These are phyloP conservation scores for Hemileccinum impolitum DNA, from an alignment of 768 basidiomycete genomes.

Conservation along the genomic window DNA sequence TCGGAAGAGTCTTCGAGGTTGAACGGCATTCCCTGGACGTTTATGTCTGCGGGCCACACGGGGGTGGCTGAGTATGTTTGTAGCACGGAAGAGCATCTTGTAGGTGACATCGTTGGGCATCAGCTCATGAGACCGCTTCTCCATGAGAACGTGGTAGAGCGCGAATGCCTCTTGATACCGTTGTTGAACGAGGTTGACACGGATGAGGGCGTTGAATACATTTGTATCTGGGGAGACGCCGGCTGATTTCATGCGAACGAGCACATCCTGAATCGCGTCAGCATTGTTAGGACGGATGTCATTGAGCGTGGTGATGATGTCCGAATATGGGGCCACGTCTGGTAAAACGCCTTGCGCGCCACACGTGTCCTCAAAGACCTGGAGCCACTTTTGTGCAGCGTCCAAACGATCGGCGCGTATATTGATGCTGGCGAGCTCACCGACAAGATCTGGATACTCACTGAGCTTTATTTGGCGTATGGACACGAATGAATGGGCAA, in stretches of 20 bases:
- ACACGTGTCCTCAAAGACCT: constrained; percentile 24
- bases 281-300: constrained; percentile 29
- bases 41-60: constrained; percentile 23
- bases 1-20: constrained; percentile 42
- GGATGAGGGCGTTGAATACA: constrained; percentile 50
- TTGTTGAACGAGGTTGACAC: constrained; percentile 33
- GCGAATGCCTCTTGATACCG: constrained; percentile 38
- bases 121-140: constrained; percentile 25
- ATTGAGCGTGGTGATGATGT: constrained; percentile 37
- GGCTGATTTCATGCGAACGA: constrained; percentile 38
- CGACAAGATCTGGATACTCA: constrained; percentile 34
- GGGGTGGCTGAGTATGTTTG: constrained; percentile 12
- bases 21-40: constrained; percentile 22
- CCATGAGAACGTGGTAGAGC: constrained; percentile 41
- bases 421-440: constrained; percentile 37
- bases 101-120: constrained; percentile 46
- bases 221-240: constrained; percentile 36
- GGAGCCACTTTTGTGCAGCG: constrained; percentile 29
- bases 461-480: constrained; percentile 16
- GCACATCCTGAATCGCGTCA: constrained; percentile 32
- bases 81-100: constrained; percentile 39
- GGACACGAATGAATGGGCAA: constrained; percentile 20
- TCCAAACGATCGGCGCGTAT: constrained; percentile 31
- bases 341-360: constrained; percentile 11
- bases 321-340: constrained; percentile 34